Evolutionary conservation across 2,329 filamentous ascomycete genomes (phyloP).

Genomic region (Colletotrichum somersetense): DNA sequence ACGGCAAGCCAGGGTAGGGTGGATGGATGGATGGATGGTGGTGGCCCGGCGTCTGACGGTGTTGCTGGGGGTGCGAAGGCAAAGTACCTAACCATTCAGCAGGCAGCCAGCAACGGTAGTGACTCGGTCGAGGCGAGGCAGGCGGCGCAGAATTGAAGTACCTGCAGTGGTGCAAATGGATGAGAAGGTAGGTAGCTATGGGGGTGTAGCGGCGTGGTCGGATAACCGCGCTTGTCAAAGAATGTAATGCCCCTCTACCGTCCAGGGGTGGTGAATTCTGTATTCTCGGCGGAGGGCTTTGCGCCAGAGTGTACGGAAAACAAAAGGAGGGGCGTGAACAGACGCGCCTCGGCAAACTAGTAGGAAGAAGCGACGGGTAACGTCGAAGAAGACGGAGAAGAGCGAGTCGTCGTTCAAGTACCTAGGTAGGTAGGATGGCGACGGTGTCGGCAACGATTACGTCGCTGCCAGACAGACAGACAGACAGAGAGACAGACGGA

Average conservation of each 20-base stretch:
- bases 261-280: slow-evolving; percentile 13
- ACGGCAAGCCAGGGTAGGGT: slow-evolving; percentile 32
- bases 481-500: background rate
- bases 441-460: slow-evolving; percentile 1
- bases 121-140: background rate
- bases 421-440: background rate
- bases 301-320: slow-evolving; percentile 27
- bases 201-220: slow-evolving; percentile 27
- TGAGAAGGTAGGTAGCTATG: background rate
- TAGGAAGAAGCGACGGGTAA: slow-evolving; percentile 10
- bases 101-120: slow-evolving; percentile 5
- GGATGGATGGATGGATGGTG: slow-evolving; percentile 10
- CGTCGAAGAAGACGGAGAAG: background rate
- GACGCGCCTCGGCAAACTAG: slow-evolving; percentile 16
- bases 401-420: slow-evolving; percentile 18
- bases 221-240: slow-evolving; percentile 36
- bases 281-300: slow-evolving; percentile 26
- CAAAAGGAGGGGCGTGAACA: slow-evolving; percentile 13
- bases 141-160: background rate
- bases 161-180: background rate
- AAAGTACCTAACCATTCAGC: slow-evolving; percentile 2
- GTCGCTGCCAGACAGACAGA: background rate
- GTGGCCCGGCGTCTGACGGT: slow-evolving; percentile 8
- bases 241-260: slow-evolving; percentile 9
- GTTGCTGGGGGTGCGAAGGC: slow-evolving; percentile 19